Evolutionary conservation across 148 eudicot genomes (phyloP), one percentile per base, ranked within the genome.

Genomic region (Amaranthus cruentus): DNA sequence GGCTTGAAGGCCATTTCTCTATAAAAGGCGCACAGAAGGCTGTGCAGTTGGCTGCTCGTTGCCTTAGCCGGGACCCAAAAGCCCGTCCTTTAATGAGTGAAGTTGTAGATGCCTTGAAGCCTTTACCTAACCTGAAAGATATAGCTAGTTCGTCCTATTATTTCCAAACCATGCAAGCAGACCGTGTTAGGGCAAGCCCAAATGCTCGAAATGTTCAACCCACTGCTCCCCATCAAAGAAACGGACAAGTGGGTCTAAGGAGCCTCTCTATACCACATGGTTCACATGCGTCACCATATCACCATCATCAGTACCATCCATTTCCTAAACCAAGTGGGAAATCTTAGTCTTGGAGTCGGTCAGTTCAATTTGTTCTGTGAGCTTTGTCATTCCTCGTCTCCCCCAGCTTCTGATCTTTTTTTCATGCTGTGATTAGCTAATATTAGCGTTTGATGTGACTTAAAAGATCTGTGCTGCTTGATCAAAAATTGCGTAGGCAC

Each of bases 11-110:
- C 47, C 89, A 89, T 61, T 89, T 89, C 61, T 89, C 91, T 6
- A 87, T 89, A 21, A 89, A 89, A 77, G 94, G 94, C 0, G 89
- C 94, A 38, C 91, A 89, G 74, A 89, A 89, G 80, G 88, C 94
- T 14, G 87, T 87, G 6, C 90, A 89, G 61, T 62, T 89, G 76
- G 91, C 94, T 44, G 84, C 94, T 7, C 87, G 85, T 67, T 89
- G 94, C 83, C 84, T 89, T 49, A 84, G 90, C 83, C 86, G 91
- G n/a, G 91, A 89, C 55, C 90, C 94, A 5, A 89, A 89, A 73
- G 85, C 81, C 59, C 84, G 91, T 43, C 94, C 94, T 5, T 62
- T 83, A 60, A 89, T 89, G 94, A 89, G 91, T 61, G 91, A 89
- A 77, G 91, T 87, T 38, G 89, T 89, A 6, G 87, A 87, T 53